Evolutionary conservation across 208 protist genomes (phyloP), one percentile per base, ranked within the genome.

Genomic region (Trichomonas vaginalis): DNA sequence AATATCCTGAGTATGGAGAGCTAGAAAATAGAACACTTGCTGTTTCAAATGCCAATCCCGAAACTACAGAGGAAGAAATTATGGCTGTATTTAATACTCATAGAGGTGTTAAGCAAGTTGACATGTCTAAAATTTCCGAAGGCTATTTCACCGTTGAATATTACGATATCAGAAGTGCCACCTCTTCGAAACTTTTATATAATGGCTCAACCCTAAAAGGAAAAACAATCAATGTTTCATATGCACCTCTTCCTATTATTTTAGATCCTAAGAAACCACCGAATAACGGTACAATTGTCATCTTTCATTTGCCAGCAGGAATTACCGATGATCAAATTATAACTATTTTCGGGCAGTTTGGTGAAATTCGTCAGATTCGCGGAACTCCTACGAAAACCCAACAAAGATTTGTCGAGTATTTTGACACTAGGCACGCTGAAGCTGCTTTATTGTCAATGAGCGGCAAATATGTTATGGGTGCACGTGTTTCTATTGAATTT

Each of bases 251-350:
- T 39, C 86, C 23, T 17, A 21, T 35, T 23, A 92, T 92, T 35
- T 17, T 27, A 21, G 86, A 92, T 92, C 86, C 86, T 2, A 48
- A 40, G 32, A 92, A 92, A 40, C 86, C 86, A 35, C 86, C 86
- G 45, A 92, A 92, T 42, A 92, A 92, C 37, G 86, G 86, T 39
- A 92, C 86, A 17, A 92, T 92, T 92, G 86, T 92, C 56, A 45
- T 92, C 17, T 92, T 92, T 47, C 40, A 92, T 51, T 42, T 92
- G 17, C 86, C 86, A 35, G 0, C 15, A 12, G 86, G 86, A 45
- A 92, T 92, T 51, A 92, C 42, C 46, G 86, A 92, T 39, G 40
- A 92, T 23, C 86, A 92, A 9, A 92, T 92, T n/a, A 45, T 48
- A 45, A 3, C 17, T 15, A 48, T 45, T 10, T 92, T 92, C 45